Evolutionary conservation across 2,329 filamentous ascomycete species (phyloP), one percentile per base, ranked within the genome.

Genomic region (Ampelomyces quisqualis): DNA sequence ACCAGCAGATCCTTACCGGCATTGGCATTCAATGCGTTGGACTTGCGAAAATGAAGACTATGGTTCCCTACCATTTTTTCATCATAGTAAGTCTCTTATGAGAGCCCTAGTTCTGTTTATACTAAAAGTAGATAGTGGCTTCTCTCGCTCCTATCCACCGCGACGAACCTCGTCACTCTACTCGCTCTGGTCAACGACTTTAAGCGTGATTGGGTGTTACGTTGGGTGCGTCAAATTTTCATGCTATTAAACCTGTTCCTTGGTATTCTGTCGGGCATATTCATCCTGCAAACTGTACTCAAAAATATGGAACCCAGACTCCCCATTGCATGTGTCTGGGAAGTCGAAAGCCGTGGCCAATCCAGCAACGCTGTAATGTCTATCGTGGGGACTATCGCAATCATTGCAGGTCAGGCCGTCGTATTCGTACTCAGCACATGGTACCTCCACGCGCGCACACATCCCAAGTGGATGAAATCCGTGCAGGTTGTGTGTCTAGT

Each of bases 21-120:
- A 85, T 86, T 59, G 81, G 79, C n/a, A 79, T 86, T 41, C 82
- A 86, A 60, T 73, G 72, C 41, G 73, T 86, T 17, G 83, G 78
- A 0, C 74, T 86, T 1, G 77, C 77, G 4, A 80, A 81, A 57
- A 76, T 79, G 58, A 67, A 74, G 31, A 70, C 71, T 4, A 76
- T 86, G 60, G 74, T 82, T 0, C 76, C 81, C 0, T 86, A 86
- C 60, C 82, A 86, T 65, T 85, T 86, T 70, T 85, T 85, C 69
- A 75, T 85, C 39, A 78, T 86, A 50, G n/a, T n/a, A n/a, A n/a
- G n/a, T n/a, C n/a, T n/a, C n/a, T n/a, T n/a, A n/a, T n/a, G n/a
- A n/a, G n/a, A n/a, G n/a, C n/a, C n/a, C n/a, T n/a, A n/a, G n/a
- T n/a, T n/a, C n/a, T n/a, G n/a, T n/a, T n/a, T n/a, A n/a, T n/a